These are phyloP conservation scores for Mycena pura DNA, from an alignment of 768 basidiomycete species.

Conservation along the genomic window DNA sequence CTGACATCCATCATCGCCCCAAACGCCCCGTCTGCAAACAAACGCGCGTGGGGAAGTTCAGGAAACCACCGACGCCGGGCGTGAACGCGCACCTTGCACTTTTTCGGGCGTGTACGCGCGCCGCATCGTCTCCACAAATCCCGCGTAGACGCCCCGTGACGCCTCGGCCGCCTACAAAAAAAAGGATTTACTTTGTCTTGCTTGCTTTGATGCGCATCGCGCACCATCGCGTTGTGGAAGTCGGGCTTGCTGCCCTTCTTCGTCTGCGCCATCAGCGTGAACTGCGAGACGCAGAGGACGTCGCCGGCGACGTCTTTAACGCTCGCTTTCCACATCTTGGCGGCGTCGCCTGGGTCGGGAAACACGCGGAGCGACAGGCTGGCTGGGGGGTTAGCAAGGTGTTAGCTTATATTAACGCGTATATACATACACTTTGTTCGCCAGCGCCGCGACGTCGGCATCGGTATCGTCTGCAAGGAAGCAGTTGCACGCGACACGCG, in stretches of 20 bases:
- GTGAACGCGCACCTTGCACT: constrained; percentile 68
- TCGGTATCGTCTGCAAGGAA: constrained; percentile 76
- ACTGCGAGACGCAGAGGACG: constrained; percentile 93
- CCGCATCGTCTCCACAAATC: constrained; percentile 74
- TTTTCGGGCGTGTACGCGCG: constrained; percentile 73
- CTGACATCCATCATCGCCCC: constrained; percentile 96
- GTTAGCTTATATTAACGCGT: too few relatives aligned
- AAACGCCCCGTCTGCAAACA: constrained; percentile 86
- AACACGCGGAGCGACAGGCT: constrained; percentile 82
- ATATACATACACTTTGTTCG: constrained; percentile 79
- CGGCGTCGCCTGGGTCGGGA: constrained; percentile 57
- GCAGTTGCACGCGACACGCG: not conserved
- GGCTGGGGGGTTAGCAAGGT: not conserved
- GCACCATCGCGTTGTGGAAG: constrained; percentile 92
- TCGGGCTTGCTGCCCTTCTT: constrained; percentile 90
- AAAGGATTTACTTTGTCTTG: too few relatives aligned
- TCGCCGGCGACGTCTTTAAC: constrained; percentile 91
- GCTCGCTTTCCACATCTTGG: constrained; percentile 84
- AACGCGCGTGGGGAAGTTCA: too few relatives aligned
- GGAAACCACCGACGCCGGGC: too few relatives aligned
- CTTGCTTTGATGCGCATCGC: constrained; percentile 31
- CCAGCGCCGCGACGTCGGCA: constrained; percentile 71
- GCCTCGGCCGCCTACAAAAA: constrained; percentile 73
- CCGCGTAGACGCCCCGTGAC: constrained; percentile 72
- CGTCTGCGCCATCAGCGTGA: constrained; percentile 88